Base-by-base conservation (phyloP, 345 rosid species). In the Lenwebbia sp. region DNA sequence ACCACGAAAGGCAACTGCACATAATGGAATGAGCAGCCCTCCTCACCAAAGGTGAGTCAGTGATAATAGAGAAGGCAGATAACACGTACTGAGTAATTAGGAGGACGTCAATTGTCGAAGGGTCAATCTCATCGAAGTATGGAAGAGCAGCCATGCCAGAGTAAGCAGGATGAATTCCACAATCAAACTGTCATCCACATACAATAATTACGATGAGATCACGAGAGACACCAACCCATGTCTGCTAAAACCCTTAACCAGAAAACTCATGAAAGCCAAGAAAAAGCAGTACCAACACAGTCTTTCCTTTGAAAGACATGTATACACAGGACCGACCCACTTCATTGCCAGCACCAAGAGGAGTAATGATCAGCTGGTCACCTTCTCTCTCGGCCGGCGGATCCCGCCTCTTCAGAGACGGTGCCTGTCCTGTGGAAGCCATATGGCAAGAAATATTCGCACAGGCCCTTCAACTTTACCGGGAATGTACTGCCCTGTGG, bases 131-230 rank as follows among this genome's bases (percentile, higher is more conserved):
- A 92, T 97, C 97, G 44, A 96, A 96, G 90, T 97, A 94, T 15
- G 98, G 98, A 86, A 96, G 89, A 51, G 99, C 97, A 86, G 99
- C 93, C 99, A 97, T 96, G n/a, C 99, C 99, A 0, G 98, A 92
- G 83, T 96, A 97, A 50, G 93, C 98, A 4, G 95, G 99, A 86
- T 97, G 94, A 89, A 97, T 97, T 84, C 99, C 99, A 86, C 98
- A 97, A 87, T 97, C 98, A 86, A 92, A 96, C 98, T 96, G 85
- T 53, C 87, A 85, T 8, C 56, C 83, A 81, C 41, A 53, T 13
- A 53, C 14, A 21, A 51, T 13, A 9, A 74, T 50, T 8, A 53
- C 11, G 40, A 54, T 0, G 7, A 30, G 25, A 52, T 26, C 51
- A 52, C 54, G 3, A 62, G 28, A 86, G 2, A 37, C 51, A 70